Evolutionary conservation across 345 rosid genomes (phyloP).

Genomic region (Populus euphratica): DNA sequence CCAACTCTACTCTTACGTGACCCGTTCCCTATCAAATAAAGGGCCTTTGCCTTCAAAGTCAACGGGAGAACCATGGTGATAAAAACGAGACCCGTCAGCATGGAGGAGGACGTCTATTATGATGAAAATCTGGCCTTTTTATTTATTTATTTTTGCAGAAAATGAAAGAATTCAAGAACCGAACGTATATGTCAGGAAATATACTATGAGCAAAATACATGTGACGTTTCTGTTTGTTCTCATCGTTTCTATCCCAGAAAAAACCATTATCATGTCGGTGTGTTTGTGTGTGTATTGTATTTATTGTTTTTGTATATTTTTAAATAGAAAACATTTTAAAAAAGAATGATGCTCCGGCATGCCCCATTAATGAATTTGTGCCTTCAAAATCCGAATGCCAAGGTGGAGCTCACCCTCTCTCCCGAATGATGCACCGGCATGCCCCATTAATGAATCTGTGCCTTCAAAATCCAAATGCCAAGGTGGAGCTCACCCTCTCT

Average conservation of each 20-base stretch:
- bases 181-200: not conserved
- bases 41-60: not conserved
- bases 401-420: not conserved
- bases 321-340: too few relatives aligned
- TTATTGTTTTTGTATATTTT: too few relatives aligned
- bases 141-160: not conserved
- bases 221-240: not conserved
- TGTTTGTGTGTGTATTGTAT: not conserved
- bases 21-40: not conserved
- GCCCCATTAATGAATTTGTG: not conserved
- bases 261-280: not conserved
- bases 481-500: not conserved
- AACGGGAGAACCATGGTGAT: not conserved
- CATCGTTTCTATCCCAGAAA: not conserved
- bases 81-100: too few relatives aligned
- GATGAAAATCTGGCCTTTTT: too few relatives aligned
- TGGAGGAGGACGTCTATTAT: too few relatives aligned
- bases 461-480: not conserved
- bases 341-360: too few relatives aligned
- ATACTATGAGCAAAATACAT: not conserved
- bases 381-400: not conserved
- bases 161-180: not conserved
- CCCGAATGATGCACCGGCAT: too few relatives aligned
- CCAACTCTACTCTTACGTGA: too few relatives aligned
- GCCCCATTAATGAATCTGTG: not conserved